Evolutionary conservation across 2,329 filamentous ascomycete genomes (phyloP), one percentile per base, ranked within the genome.

Genomic region (Pseudogymnoascus sp.): DNA sequence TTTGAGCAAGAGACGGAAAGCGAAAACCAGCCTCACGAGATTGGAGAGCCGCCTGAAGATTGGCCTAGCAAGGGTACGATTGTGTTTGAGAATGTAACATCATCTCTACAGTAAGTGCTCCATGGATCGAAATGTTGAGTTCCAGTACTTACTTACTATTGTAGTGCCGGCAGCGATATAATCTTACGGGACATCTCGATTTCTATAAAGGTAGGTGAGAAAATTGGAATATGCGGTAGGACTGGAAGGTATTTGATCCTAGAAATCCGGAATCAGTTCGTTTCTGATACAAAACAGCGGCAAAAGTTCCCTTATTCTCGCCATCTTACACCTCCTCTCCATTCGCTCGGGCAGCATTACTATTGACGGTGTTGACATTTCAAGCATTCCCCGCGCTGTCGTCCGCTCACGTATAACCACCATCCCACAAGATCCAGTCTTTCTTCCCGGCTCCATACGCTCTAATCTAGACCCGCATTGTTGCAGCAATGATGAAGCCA

Each of bases 391-490:
- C 2, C 75, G 75, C 8, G 72, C 78, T 16, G 71, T 71, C 1
- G 70, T 82, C 21, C 78, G 82, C 28, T 70, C 75, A 12, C 72
- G 75, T 1, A 65, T 76, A 61, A 69, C 72, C 40, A 69, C 69
- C 0, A 68, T 75, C 11, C 61, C 81, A 0, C 81, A 84, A 69
- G 80, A 83, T 60, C 72, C 79, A 0, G 77, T 81, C 66, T 71
- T 80, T 21, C 74, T 82, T 2, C 74, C 76, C 7, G 78, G 77
- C 21, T 78, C 72, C 0, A 72, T 84, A 1, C 75, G 78, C 3
- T 67, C 75, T 16, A 83, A 84, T 25, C 69, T 79, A 1, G 81
- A 84, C 64, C 80, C 81, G 0, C 63, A 69, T 16, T 68, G 68
- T 7, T 67, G 64, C 5, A 70, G 69, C 46, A 69, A 73, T 1